Evolutionary conservation across 345 rosid genomes (phyloP), one percentile per base, ranked within the genome.

Genomic region (Abelmoschus esculentus): DNA sequence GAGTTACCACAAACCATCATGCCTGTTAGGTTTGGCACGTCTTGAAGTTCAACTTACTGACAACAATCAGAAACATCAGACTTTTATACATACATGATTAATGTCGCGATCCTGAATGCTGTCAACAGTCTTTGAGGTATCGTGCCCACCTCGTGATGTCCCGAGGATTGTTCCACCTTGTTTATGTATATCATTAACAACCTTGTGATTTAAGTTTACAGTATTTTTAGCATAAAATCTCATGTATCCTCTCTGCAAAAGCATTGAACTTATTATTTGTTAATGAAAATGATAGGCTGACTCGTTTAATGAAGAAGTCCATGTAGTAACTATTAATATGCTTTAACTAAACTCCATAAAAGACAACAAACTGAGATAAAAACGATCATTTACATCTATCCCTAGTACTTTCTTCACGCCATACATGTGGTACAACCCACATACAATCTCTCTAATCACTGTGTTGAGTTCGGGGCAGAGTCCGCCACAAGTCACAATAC

Each of bases 51-150:
- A 22, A 22, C 26, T 22, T 22, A 22, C 26, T 22, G 26, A 1
- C 26, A 3, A 31, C 0, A 31, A 31, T 31, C 3, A 57, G 28
- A 38, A 61, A 61, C 3, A 36, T n/a, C 17, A 32, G 17, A 14
- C 18, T 22, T 42, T 56, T 19, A 0, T 1, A 63, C 67, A 28
- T 60, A 83, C 95, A 86, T 90, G 93, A 72, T 88, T 90, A 58
- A 90, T 88, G 71, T 93, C 92, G 2, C 93, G 93, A 80, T 90
- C 93, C 66, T 88, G 84, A 82, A 90, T 90, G 75, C 91, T 88
- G 73, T 86, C 93, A 42, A 90, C 96, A 57, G 88, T 90, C 81
- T 90, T 90, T 44, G 74, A 38, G 28, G 85, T 90, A 75, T 88
- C 78, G 56, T 90, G 93, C 44, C 96, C 96, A 15, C 96, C 96